Conservation (phyloP, 78 protist species). For the Dictyostelium capitatum region DNA sequence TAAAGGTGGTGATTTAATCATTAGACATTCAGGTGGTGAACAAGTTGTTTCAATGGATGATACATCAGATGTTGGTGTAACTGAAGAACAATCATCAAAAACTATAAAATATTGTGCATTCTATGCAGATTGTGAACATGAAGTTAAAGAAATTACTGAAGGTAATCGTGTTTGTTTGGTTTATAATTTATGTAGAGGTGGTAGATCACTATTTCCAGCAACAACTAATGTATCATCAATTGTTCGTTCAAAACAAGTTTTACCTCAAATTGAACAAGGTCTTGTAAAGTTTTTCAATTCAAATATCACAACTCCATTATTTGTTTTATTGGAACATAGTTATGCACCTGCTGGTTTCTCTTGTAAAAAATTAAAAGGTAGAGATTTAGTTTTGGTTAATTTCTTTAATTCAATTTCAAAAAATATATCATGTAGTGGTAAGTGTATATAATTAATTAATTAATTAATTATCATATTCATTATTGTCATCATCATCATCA, state of each 20-base stretch:
- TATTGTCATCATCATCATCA: no score
- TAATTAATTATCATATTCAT: no score
- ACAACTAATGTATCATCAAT: not conserved
- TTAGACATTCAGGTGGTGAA: not conserved
- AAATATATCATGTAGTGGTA: no score
- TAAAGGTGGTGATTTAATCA: slow-evolving; percentile 29
- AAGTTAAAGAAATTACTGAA: slow-evolving; percentile 23
- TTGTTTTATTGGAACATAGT: not conserved
- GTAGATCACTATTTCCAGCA: not conserved
- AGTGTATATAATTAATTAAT: no score
- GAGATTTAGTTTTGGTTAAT: no score
- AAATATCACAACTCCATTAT: not conserved
- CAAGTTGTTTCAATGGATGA: not conserved
- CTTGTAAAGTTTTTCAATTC: not conserved
- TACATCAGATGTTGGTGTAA: not conserved
- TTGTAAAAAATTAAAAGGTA: no score
- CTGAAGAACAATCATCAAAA: not conserved
- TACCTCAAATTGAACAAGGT: not conserved
- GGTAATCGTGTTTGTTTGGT: slow-evolving; percentile 37
- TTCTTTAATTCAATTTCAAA: no score
- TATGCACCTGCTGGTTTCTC: not conserved
- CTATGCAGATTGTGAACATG: slow-evolving; percentile 37
- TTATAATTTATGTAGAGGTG: slow-evolving; percentile 10
- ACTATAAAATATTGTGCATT: slow-evolving; percentile 24
- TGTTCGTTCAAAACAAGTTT: not conserved